Evolutionary conservation across 306 rosid species (phyloP).

Genomic region (Acacia confusa): DNA sequence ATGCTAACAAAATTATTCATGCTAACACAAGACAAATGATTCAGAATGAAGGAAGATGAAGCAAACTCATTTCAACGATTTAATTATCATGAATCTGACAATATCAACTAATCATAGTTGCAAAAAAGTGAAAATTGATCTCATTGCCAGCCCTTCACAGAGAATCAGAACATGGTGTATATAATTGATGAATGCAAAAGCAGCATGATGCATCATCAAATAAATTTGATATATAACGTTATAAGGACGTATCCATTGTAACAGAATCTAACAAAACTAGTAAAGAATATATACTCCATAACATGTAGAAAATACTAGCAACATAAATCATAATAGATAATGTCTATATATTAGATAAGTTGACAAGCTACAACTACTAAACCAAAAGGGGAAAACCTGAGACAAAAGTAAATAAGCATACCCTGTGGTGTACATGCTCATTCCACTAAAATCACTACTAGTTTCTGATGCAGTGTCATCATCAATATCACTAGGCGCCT

Average conservation of each 20-base stretch:
- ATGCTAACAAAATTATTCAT: neutral
- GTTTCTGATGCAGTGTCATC: conserved; percentile 90
- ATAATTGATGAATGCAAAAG: neutral
- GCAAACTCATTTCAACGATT: neutral
- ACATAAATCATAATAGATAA: neutral
- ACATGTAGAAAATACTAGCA: neutral
- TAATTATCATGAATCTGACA: neutral
- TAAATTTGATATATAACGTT: conserved; percentile 6
- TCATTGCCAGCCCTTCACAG: conserved; percentile 4
- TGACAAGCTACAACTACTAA: neutral
- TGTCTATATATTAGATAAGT: neutral
- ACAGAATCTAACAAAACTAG: neutral
- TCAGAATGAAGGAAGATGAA: neutral
- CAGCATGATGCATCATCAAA: neutral
- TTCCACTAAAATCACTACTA: conserved; percentile 97
- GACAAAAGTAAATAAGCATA: conserved; percentile 35
- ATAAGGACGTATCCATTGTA: neutral
- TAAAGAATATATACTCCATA: conserved; percentile 21
- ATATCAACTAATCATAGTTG: neutral
- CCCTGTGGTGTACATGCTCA: conserved; percentile 98
- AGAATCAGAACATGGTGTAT: neutral
- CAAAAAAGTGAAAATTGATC: neutral
- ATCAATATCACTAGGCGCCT: conserved; percentile 62
- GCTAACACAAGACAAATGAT: neutral
- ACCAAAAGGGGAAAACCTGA: conserved; percentile 21